Base-by-base conservation (phyloP, 257 asterid species). In the Avicennia marina region DNA sequence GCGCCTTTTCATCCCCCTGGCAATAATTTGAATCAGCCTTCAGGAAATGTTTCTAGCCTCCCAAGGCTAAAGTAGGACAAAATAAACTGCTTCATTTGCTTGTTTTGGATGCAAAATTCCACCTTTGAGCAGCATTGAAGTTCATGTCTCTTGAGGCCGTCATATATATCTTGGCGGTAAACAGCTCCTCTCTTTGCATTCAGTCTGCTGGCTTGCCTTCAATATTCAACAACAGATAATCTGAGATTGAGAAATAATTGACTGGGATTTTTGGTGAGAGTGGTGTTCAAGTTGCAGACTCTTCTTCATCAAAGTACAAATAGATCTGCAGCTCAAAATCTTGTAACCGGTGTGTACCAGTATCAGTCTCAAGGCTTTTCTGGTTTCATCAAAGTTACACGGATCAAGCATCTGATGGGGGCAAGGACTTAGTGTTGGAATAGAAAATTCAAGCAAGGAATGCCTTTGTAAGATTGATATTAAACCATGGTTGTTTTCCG, bases 201-300 rank as follows among this genome's bases (percentile, higher is more conserved):
- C 13, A 4, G n/a, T 21, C 38, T 9, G 33, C n/a, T n/a, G n/a
- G n/a, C n/a, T n/a, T n/a, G n/a, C n/a, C n/a, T n/a, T n/a, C n/a
- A n/a, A n/a, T n/a, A n/a, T n/a, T n/a, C n/a, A n/a, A n/a, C n/a
- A n/a, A n/a, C n/a, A n/a, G n/a, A n/a, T n/a, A n/a, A n/a, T n/a
- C n/a, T n/a, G n/a, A n/a, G n/a, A n/a, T n/a, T n/a, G n/a, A n/a
- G n/a, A n/a, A n/a, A n/a, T n/a, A n/a, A n/a, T n/a, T n/a, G n/a
- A n/a, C n/a, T n/a, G n/a, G n/a, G n/a, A n/a, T n/a, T n/a, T 84
- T 83, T 38, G 82, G 90, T 41, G 94, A 87, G 49, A 87, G 67
- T 58, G 94, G 90, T n/a, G 79, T 84, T 20, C 90, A 79, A 71
- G 51, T 84, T 33, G 66, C 70, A 2, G 75, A 75, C 38, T 65